Evolutionary conservation across 1,139 yeast species (phyloP), one percentile per base, ranked within the genome.

Genomic region (Protomyces lactucae-debilis): DNA sequence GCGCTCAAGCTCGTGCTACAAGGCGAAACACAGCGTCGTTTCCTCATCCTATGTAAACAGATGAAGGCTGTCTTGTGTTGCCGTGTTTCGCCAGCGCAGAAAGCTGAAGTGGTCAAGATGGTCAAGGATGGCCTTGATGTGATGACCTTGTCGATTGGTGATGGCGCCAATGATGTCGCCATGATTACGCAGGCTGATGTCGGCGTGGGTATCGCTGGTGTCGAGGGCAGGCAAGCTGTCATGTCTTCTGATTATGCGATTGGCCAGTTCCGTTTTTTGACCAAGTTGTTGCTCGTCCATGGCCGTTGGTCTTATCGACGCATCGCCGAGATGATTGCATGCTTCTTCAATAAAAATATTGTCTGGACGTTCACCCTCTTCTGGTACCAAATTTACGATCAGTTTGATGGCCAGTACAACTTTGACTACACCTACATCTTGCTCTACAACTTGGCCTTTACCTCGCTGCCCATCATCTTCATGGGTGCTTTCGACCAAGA

Each of bases 111-210:
- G 46, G 98, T 93, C n/a, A 85, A 85, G 71, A 79, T 92, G 79
- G 98, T 93, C 32, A 88, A 88, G 72, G 83, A 84, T 21, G 85
- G 90, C 10, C 80, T 93, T 68, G 87, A 84, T 67, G 96, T 88
- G 56, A 88, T 88, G 88, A 88, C 97, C 1, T 79, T 93, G 69
- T 95, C 98, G 1, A 88, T 93, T 74, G 99, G 99, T 69, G 99
- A 93, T 75, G 68, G 68, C 67, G 95, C 98, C 51, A 93, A 93
- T 74, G 99, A 93, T 77, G 99, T 93, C 68, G 96, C 98, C 4
- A 93, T 93, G 99, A 93, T 93, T 70, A 98, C 93, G 75, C 91
- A 96, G 46, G 99, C 99, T 1, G 95, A 93, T 76, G 95, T 93
- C 40, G 99, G 99, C 71, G 95, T 93, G 57, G 99, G 99, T 76